Evolutionary conservation across 129 eudicot genomes (phyloP).

Genomic region (Flaveria linearis): DNA sequence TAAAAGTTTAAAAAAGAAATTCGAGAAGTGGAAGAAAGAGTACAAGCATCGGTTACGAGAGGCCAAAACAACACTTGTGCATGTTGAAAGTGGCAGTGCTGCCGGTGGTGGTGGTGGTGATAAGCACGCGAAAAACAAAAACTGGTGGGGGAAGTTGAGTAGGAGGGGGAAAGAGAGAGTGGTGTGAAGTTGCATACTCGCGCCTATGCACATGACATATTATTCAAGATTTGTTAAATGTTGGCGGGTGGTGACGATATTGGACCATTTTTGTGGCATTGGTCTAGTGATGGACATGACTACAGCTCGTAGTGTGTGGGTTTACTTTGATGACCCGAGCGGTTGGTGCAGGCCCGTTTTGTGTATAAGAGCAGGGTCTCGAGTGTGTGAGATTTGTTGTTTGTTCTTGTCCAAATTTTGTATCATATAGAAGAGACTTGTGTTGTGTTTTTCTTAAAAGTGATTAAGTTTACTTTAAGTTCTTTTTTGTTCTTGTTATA

Average conservation of each 20-base stretch:
- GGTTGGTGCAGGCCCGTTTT: conserved; percentile 16
- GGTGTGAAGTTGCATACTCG: conserved; percentile 23
- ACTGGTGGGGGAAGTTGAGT: conserved; percentile 46
- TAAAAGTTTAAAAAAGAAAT: conserved; percentile 46
- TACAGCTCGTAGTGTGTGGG: conserved; percentile 20
- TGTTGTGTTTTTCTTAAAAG: neutral
- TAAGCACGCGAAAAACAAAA: conserved; percentile 26
- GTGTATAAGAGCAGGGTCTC: conserved; percentile 22
- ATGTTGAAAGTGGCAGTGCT: conserved; percentile 22
- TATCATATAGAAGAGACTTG: conserved; percentile 14
- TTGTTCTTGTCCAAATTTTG: conserved; percentile 11
- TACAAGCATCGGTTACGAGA: conserved; percentile 61
- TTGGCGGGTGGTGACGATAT: conserved; percentile 6
- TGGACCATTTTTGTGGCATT: conserved; percentile 14
- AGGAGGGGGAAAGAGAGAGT: conserved; percentile 39
- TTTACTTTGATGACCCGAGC: neutral
- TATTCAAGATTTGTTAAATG: conserved; percentile 5
- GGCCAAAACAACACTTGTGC: conserved; percentile 41
- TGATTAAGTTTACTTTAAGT: neutral
- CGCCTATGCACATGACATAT: neutral
- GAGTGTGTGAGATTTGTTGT: conserved; percentile 13
- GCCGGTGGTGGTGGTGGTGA: conserved; percentile 25
- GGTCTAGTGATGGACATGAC: conserved; percentile 20
- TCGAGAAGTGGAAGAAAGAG: conserved; percentile 74
- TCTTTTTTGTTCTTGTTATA: too few relatives aligned